Evolutionary conservation across 306 rosid genomes (phyloP), one percentile per base, ranked within the genome.

Genomic region (Sophora flavescens): DNA sequence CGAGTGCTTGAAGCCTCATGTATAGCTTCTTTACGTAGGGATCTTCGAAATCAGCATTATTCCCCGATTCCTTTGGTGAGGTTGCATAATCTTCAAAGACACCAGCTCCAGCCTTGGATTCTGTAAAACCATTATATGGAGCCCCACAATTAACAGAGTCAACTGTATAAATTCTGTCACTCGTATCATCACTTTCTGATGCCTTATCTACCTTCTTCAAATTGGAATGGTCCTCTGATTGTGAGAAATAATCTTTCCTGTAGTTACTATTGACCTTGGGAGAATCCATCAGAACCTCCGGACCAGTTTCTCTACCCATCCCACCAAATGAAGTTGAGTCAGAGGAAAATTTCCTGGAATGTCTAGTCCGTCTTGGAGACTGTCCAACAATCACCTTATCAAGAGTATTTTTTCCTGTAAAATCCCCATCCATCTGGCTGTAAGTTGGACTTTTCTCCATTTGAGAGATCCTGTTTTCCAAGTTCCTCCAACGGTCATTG

Each of bases 1-100:
- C 99, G 64, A 96, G 97, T 72, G 96, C 97, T 79, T 96, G 98
- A 84, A 96, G 98, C 87, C 99, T 92, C 90, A 78, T 74, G 79
- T 88, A 91, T 70, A 96, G 98, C 87, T 93, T 96, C 84, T 86
- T 89, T 68, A 96, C 70, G 33, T 93, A 90, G 2, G 98, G 97
- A 84, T 93, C 99, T 32, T 70, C 89, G 42, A 78, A 71, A 65
- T 89, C 93, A 72, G 86, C 71, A 36, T 80, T 87, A 85, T 78
- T 76, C 71, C 79, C 36, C 6, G 88, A 76, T 28, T 80, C 92
- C 79, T 63, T 87, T 2, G 97, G 92, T 8, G 88, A 81, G 72
- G 82, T 85, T 72, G 67, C 42, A 70, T 69, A 81, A 76, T 91
- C 91, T 35, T 90, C 97, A 30, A 69, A 80, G 71, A 65, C 72